Evolutionary conservation across 129 eudicot genomes (phyloP).

Genomic region (Artemisia annua): DNA sequence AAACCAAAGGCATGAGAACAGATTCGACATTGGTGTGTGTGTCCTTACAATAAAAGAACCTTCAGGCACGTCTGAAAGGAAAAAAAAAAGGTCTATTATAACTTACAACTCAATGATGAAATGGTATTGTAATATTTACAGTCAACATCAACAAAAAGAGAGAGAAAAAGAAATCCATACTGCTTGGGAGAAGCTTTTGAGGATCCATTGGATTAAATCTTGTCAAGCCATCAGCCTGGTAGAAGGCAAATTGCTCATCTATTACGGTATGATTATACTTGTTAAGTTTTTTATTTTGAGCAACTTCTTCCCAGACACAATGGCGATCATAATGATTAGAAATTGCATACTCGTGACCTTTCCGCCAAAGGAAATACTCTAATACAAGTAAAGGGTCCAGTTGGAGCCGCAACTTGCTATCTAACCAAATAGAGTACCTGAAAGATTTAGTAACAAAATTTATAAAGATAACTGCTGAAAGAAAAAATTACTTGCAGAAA

Average conservation of each 20-base stretch:
- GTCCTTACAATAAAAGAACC: conserved; percentile 96
- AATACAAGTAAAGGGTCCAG: conserved; percentile 81
- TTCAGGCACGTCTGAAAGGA: conserved; percentile 96
- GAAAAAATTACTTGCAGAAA: neutral
- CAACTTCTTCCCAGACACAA: conserved; percentile 99
- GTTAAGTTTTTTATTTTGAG: conserved; percentile 95
- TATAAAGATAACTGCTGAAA: neutral
- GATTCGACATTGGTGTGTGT: conserved; percentile 97
- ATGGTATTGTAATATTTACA: neutral
- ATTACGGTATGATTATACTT: conserved; percentile 87
- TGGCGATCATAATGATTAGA: conserved; percentile 98
- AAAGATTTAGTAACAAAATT: conserved; percentile 27
- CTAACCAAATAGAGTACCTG: conserved; percentile 98
- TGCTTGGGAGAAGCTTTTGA: conserved; percentile 90
- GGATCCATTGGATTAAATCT: conserved; percentile 78
- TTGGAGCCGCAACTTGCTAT: conserved; percentile 94
- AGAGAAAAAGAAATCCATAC: conserved; percentile 40
- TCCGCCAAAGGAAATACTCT: conserved; percentile 91
- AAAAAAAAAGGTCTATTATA: neutral
- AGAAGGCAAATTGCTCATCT: conserved; percentile 85
- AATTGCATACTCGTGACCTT: conserved; percentile 88
- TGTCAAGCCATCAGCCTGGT: conserved; percentile 91
- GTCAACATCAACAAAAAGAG: neutral
- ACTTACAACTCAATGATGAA: conserved; percentile 8
- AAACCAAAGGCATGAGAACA: conserved; percentile 98